Evolutionary conservation across 169 alveolate genomes (phyloP), one percentile per base, ranked within the genome.

Genomic region (Plasmodium fragile): DNA sequence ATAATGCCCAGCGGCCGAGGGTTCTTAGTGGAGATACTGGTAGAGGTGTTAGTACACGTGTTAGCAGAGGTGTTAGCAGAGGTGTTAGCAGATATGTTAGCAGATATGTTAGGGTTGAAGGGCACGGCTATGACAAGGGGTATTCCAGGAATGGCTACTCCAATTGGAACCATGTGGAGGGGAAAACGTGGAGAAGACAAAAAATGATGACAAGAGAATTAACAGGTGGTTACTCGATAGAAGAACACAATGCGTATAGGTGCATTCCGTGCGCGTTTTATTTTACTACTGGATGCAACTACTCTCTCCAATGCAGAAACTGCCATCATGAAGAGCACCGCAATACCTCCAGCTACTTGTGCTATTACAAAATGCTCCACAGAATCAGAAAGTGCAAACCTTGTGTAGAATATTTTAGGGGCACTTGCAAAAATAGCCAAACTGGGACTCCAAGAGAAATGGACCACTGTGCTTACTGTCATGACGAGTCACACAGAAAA

Each of bases 321-420:
- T 34, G 79, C 28, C 79, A 81, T 81, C 91, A 81, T 55, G 81
- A 81, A 25, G 53, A 30, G 22, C 55, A 81, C 41, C 34, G 79
- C 4, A 34, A 81, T 52, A 1, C 45, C 8, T 55, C 25, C 43
- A 28, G 79, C 41, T 25, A n/a, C 1, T 6, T 53, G n/a, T 81
- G 79, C 72, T 6, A 81, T 13, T 55, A 79, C 70, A 22, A 45
- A 18, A 45, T 43, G 36, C 16, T 79, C 4, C 71, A 55, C 41
- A 55, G 72, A n/a, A 81, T 45, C 22, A 81, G 65, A 1, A 10
- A 7, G 43, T 81, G 43, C 36, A 49, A 81, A 30, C 59, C 78
- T 0, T 32, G 91, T 1, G 53, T 41, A 13, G 70, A 53, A 10
- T 81, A 41, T 34, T 55, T 81, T 34, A 81, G 39, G 34, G 49